Conservation (phyloP, 108 stramenopile species). For the Fragilariopsis cylindrus region DNA sequence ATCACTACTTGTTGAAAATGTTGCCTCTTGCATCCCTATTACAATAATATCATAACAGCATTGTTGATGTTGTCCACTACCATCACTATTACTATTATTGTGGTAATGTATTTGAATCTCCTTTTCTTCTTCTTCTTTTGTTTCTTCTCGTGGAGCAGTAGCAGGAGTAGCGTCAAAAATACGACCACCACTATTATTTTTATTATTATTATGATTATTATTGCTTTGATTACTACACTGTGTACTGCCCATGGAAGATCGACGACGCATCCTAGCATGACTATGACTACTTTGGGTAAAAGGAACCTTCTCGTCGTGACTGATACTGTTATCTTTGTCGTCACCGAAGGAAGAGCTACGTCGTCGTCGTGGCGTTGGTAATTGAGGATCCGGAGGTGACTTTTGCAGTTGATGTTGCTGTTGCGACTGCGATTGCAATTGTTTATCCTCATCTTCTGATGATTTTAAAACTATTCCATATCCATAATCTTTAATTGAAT, state of each 20-base stretch:
- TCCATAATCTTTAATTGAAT: background rate
- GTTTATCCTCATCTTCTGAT: background rate
- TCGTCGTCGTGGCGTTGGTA: background rate
- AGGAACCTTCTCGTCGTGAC: background rate
- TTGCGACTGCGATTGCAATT: conserved; percentile 7
- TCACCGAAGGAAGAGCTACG: background rate
- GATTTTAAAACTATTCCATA: background rate
- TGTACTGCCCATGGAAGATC: too few relatives aligned
- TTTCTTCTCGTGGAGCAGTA: background rate
- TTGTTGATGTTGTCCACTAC: background rate
- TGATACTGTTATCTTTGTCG: background rate
- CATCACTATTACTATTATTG: background rate
- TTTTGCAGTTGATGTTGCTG: background rate
- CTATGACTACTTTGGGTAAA: too few relatives aligned
- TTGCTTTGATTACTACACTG: too few relatives aligned
- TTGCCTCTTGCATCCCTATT: conserved; percentile 72
- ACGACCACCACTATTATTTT: too few relatives aligned
- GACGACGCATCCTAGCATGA: too few relatives aligned
- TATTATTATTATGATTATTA: too few relatives aligned
- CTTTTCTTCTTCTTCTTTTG: background rate
- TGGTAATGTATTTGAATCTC: background rate
- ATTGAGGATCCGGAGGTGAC: background rate
- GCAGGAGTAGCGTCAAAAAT: too few relatives aligned
- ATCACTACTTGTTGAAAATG: conserved; percentile 26
- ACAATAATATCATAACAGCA: conserved; percentile 60